These are phyloP conservation scores for Periconia sp. DNA, from an alignment of 2,329 filamentous ascomycete species.

Conservation along the genomic window DNA sequence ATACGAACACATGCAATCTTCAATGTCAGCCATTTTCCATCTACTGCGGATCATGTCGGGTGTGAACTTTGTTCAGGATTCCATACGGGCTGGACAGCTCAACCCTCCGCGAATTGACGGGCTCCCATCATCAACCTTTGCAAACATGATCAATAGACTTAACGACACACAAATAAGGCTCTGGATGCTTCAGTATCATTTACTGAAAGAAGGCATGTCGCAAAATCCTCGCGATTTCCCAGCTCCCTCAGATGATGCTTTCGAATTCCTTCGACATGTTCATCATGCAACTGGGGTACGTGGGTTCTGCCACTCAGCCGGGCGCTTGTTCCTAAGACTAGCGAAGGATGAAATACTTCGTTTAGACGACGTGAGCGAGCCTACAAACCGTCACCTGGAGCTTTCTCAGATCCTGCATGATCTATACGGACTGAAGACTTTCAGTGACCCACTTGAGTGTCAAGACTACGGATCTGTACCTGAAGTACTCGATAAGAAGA, in stretches of 20 bases:
- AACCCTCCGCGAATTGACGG: slow-evolving; percentile 61
- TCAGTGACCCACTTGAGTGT: slow-evolving; percentile 37
- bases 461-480: slow-evolving; percentile 73
- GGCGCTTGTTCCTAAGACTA: slow-evolving; percentile 86
- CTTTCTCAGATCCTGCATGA: slow-evolving; percentile 65
- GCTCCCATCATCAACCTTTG: slow-evolving; percentile 45
- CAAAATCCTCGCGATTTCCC: slow-evolving; percentile 68
- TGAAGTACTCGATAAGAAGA: slow-evolving; percentile 75
- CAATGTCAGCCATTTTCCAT: slow-evolving; percentile 70
- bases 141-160: slow-evolving; percentile 65
- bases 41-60: slow-evolving; percentile 76
- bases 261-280: slow-evolving; percentile 77
- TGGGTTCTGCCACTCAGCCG: slow-evolving; percentile 80
- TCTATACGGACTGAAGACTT: slow-evolving; percentile 41
- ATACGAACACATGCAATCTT: slow-evolving; percentile 72
- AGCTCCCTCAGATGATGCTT: slow-evolving; percentile 69
- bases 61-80: slow-evolving; percentile 80
- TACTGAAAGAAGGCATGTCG: slow-evolving; percentile 73
- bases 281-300: slow-evolving; percentile 84
- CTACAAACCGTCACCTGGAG: slow-evolving; percentile 68
- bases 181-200: slow-evolving; percentile 84
- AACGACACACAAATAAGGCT: slow-evolving; percentile 84
- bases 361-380: slow-evolving; percentile 74
- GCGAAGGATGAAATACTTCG: slow-evolving; percentile 83
- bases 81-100: slow-evolving; percentile 75